A percentile compares a stretch with the other conserved stretches of the same genome.
Conservation (phyloP, 768 basidiomycete genomes). For the Agaricus subrufescens region DNA sequence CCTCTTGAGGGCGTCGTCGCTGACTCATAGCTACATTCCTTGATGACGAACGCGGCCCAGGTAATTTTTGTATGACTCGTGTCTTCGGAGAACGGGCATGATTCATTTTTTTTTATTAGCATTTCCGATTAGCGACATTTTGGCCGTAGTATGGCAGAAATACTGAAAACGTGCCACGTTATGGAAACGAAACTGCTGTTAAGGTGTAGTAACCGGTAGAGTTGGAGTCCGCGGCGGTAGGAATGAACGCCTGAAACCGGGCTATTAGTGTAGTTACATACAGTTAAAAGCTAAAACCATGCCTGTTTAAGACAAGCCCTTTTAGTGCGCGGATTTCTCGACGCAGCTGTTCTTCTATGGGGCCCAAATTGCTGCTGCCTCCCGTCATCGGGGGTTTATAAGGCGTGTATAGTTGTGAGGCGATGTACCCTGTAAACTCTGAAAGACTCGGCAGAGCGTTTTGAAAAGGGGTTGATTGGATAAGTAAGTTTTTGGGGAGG, state of each 20-base stretch:
- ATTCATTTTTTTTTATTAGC: too few relatives aligned
- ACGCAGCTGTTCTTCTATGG: conserved; percentile 64
- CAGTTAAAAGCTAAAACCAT: conserved; percentile 12
- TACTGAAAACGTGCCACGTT: not conserved
- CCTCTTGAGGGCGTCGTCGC: not conserved
- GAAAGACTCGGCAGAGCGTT: conserved; percentile 62
- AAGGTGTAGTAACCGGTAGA: conserved; percentile 8
- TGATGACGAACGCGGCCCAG: not conserved
- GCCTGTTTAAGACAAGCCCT: conserved; percentile 75
- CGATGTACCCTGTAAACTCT: conserved; percentile 77
- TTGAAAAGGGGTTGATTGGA: conserved; percentile 40
- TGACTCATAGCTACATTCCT: not conserved
- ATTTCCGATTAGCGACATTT: not conserved
- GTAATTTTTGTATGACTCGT: too few relatives aligned
- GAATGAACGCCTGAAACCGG: conserved; percentile 32
- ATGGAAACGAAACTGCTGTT: not conserved
- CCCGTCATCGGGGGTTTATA: conserved; percentile 30
- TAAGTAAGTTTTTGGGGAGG: conserved; percentile 29
- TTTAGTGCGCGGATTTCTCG: conserved; percentile 76
- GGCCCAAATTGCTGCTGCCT: conserved; percentile 20
- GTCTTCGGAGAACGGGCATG: too few relatives aligned
- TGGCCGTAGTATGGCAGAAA: not conserved
- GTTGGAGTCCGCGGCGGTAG: conserved; percentile 27
- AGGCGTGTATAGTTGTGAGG: conserved; percentile 63
- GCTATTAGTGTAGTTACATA: not conserved